Percentiles rank a stretch among this genome's conserved stretches.
Conservation (phyloP, 768 basidiomycete genomes). For the Lactifluus hygrophoroides region DNA sequence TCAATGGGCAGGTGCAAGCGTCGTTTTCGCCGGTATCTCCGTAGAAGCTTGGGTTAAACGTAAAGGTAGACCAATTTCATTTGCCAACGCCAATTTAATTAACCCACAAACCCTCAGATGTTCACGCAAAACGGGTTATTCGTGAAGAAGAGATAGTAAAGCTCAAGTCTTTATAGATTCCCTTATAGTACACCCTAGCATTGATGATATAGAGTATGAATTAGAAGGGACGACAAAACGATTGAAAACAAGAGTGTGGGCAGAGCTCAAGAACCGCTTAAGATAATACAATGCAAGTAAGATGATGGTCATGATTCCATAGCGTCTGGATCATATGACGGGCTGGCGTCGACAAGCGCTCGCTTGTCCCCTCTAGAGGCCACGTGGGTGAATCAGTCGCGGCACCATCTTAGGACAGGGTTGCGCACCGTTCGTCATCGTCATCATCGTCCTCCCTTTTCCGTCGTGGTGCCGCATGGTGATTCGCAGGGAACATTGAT, state of each 20-base stretch:
- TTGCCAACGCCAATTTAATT: not conserved
- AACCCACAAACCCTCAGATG: conserved; percentile 37
- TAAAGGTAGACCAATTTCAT: conserved; percentile 44
- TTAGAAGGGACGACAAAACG: conserved; percentile 3
- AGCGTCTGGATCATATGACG: conserved; percentile 18
- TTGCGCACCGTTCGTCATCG: conserved; percentile 29
- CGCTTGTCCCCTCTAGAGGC: conserved; percentile 36
- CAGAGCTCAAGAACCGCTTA: not conserved
- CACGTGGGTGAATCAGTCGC: not conserved
- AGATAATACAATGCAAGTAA: not conserved
- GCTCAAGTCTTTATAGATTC: conserved; percentile 61
- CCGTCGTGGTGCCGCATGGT: conserved; percentile 42
- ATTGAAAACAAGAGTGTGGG: not conserved
- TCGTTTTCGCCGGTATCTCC: conserved; percentile 94
- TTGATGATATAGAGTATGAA: conserved; percentile 9
- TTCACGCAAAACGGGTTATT: conserved; percentile 71
- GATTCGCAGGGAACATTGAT: conserved; percentile 43
- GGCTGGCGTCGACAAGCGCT: conserved; percentile 25
- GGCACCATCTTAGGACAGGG: not conserved
- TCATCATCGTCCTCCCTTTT: conserved; percentile 65
- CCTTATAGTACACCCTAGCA: not conserved
- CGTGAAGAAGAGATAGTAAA: conserved; percentile 79
- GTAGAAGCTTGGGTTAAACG: conserved; percentile 90
- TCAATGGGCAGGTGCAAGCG: conserved; percentile 87
- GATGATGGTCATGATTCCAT: conserved; percentile 31